phyloP scores from a whole-genome alignment of 768 basidiomycete genomes.

The Auriscalpium orientale region DNA sequence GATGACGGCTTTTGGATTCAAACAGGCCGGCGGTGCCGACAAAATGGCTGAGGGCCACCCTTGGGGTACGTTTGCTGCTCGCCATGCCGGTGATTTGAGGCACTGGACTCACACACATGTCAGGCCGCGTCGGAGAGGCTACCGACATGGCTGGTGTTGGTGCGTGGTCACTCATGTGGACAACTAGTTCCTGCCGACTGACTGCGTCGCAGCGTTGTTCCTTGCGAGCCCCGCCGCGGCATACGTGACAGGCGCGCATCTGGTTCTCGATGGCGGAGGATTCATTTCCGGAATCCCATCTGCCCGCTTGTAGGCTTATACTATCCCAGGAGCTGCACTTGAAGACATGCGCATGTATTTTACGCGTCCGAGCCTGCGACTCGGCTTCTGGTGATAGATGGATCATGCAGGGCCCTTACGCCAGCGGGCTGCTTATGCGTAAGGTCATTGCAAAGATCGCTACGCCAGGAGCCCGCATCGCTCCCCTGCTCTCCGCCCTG shows the following conservation, averaged over 20 bases:
- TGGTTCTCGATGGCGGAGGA: constrained; percentile 53
- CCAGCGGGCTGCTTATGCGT: too few relatives aligned
- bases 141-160: constrained; percentile 66
- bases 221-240: constrained; percentile 57
- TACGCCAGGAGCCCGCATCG: too few relatives aligned
- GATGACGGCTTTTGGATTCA: constrained; percentile 74
- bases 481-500: too few relatives aligned
- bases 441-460: too few relatives aligned
- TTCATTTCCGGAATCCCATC: constrained; percentile 3
- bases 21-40: constrained; percentile 40
- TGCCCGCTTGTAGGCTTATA: neutral
- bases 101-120: neutral
- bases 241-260: constrained; percentile 70
- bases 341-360: too few relatives aligned
- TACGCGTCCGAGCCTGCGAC: too few relatives aligned
- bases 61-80: constrained; percentile 36
- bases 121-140: constrained; percentile 59
- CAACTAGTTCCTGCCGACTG: neutral
- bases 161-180: constrained; percentile 9
- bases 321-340: too few relatives aligned
- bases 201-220: constrained; percentile 20
- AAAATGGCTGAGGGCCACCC: constrained; percentile 49
- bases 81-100: too few relatives aligned
- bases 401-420: too few relatives aligned
- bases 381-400: too few relatives aligned